A percentile compares a stretch with the other conserved stretches of the same genome.
These are phyloP conservation scores for Pichia phayaonensis DNA, from an alignment of 805 yeast genomes.

Conservation along the genomic window DNA sequence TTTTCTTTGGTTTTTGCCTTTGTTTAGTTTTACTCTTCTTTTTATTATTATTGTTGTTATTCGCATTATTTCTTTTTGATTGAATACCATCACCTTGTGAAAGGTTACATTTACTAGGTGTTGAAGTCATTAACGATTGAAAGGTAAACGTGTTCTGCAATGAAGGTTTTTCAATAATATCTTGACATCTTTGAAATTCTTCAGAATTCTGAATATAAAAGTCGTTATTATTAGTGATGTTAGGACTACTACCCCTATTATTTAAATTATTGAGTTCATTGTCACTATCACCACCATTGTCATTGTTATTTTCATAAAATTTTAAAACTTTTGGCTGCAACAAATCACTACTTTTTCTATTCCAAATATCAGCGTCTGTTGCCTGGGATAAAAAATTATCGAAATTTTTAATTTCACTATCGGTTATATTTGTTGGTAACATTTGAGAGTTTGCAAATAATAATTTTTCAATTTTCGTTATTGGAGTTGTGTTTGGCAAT, in stretches of 20 bases:
- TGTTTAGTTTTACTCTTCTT: background rate
- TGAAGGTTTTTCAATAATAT: background rate
- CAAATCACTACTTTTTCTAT: background rate
- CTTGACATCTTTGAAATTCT: background rate
- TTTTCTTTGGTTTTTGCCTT: background rate
- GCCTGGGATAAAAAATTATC: background rate
- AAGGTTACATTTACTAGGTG: background rate
- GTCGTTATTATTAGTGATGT: constrained; percentile 3
- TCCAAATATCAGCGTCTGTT: background rate
- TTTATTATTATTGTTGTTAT: background rate
- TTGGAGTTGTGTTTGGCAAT: background rate
- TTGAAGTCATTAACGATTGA: background rate
- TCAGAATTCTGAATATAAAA: background rate
- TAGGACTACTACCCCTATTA: background rate
- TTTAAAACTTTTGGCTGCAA: background rate
- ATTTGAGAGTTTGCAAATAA: background rate
- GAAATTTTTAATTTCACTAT: background rate
- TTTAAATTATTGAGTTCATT: too few relatives aligned
- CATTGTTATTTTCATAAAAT: background rate
- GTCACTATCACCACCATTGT: background rate
- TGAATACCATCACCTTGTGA: background rate
- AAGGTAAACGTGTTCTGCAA: background rate
- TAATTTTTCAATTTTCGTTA: background rate
- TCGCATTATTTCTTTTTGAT: too few relatives aligned
- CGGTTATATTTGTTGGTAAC: background rate